These are phyloP conservation scores for Ambrosia artemisiifolia DNA, from an alignment of 129 eudicot genomes.

Conservation along the genomic window DNA sequence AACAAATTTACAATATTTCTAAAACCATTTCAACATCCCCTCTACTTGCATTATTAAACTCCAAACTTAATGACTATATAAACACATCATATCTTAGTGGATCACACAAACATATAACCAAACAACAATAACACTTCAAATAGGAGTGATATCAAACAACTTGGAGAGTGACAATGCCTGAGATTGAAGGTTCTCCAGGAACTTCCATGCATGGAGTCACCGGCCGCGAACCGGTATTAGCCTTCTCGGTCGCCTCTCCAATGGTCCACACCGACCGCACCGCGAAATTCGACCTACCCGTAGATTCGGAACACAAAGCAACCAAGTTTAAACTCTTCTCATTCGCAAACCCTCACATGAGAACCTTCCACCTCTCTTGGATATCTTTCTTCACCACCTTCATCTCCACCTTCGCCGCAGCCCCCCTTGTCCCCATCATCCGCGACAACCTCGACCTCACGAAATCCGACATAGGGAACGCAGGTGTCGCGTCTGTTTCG, in stretches of 20 bases:
- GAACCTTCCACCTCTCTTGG: slow-evolving; percentile 84
- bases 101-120: background rate
- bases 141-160: too few relatives aligned
- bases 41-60: background rate
- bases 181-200: slow-evolving; percentile 37
- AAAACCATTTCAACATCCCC: background rate
- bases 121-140: background rate
- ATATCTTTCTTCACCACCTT: slow-evolving; percentile 67
- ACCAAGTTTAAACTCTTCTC: slow-evolving; percentile 50
- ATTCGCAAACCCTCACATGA: slow-evolving; percentile 60
- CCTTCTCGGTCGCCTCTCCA: slow-evolving; percentile 44
- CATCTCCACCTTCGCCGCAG: slow-evolving; percentile 85
- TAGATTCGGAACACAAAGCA: slow-evolving; percentile 64
- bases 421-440: slow-evolving; percentile 80
- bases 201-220: slow-evolving; percentile 59
- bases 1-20: background rate
- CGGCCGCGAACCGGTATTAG: slow-evolving; percentile 38
- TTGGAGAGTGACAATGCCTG: slow-evolving; percentile 27
- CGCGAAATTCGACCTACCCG: slow-evolving; percentile 50
- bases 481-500: slow-evolving; percentile 75
- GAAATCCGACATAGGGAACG: slow-evolving; percentile 65
- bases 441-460: slow-evolving; percentile 71
- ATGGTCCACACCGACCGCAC: slow-evolving; percentile 38
- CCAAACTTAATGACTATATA: slow-evolving; percentile 16
- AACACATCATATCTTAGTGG: background rate